Evolutionary conservation across 176 grass and related monocot genomes (phyloP).

Genomic region (Themeda triandra): DNA sequence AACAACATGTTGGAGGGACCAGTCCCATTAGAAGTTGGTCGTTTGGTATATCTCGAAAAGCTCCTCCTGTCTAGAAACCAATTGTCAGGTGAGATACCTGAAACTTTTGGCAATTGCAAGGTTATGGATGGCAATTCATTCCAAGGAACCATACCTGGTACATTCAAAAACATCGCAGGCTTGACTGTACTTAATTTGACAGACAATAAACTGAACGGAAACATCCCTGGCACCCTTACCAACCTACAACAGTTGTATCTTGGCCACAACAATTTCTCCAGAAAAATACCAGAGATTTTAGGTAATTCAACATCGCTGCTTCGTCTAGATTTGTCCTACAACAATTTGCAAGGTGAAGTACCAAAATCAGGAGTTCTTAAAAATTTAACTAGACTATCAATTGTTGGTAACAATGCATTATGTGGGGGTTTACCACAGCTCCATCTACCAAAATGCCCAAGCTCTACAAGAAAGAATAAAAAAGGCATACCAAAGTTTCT

Average conservation of each 20-base stretch:
- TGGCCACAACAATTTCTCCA: conserved; percentile 23
- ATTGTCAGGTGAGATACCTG: conserved; percentile 30
- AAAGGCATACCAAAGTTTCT: not conserved
- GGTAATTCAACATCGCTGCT: not conserved
- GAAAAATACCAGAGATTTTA: conserved; percentile 19
- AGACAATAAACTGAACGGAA: conserved; percentile 4
- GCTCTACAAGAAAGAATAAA: not conserved
- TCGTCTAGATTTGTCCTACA: conserved; percentile 27
- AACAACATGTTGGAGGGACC: not conserved
- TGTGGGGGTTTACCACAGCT: conserved; percentile 23
- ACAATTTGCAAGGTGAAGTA: conserved; percentile 33
- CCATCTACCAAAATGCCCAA: not conserved
- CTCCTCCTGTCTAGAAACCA: not conserved
- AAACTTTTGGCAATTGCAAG: conserved; percentile 10
- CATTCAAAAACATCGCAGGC: conserved; percentile 16
- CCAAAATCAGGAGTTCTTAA: conserved; percentile 17
- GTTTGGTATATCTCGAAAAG: not conserved
- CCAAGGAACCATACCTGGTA: conserved; percentile 30
- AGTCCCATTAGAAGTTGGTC: conserved; percentile 5
- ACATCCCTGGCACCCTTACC: conserved; percentile 11
- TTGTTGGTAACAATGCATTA: conserved; percentile 2
- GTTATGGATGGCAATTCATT: conserved; percentile 31
- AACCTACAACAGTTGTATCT: not conserved
- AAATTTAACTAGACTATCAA: conserved; percentile 27
- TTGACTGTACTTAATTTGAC: conserved; percentile 24